phyloP scores from a whole-genome alignment of 2,329 filamentous ascomycete genomes.

The Delphinella strobiligena region DNA sequence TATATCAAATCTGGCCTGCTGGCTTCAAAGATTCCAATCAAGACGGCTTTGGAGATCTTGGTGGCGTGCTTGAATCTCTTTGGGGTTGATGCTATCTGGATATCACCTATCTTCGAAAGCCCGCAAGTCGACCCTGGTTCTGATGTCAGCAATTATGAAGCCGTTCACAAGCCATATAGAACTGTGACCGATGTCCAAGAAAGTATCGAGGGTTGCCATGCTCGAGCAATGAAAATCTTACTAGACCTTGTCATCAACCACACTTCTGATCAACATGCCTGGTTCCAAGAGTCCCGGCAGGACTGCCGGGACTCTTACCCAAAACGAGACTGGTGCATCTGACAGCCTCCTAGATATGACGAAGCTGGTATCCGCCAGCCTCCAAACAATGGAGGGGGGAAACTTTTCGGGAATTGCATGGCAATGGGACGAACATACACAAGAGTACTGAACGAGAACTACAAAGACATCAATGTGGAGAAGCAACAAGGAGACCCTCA shows the following conservation, averaged over 20 bases:
- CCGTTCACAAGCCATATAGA: constrained; percentile 27
- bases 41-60: constrained; percentile 45
- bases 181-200: constrained; percentile 27
- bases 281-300: constrained; percentile 57
- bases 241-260: constrained; percentile 30
- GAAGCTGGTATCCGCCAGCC: constrained; percentile 49
- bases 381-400: constrained; percentile 64
- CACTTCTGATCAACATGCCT: constrained; percentile 38
- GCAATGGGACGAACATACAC: constrained; percentile 60
- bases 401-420: constrained; percentile 49
- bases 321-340: constrained; percentile 59
- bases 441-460: constrained; percentile 55
- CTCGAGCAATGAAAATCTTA: constrained; percentile 25
- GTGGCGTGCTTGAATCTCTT: constrained; percentile 46
- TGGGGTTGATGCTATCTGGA: constrained; percentile 26
- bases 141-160: constrained; percentile 27
- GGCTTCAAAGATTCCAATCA: constrained; percentile 48
- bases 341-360: constrained; percentile 27
- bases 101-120: constrained; percentile 38
- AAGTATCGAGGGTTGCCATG: constrained; percentile 24
- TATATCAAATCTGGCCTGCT: constrained; percentile 53
- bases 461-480: constrained; percentile 8
- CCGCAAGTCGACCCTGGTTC: constrained; percentile 31
- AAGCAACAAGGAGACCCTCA: constrained; percentile 4
- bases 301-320: too few relatives aligned